Evolutionary conservation across 1,139 yeast species (phyloP), one percentile per base, ranked within the genome.

Genomic region (Nematodospora anomalae): DNA sequence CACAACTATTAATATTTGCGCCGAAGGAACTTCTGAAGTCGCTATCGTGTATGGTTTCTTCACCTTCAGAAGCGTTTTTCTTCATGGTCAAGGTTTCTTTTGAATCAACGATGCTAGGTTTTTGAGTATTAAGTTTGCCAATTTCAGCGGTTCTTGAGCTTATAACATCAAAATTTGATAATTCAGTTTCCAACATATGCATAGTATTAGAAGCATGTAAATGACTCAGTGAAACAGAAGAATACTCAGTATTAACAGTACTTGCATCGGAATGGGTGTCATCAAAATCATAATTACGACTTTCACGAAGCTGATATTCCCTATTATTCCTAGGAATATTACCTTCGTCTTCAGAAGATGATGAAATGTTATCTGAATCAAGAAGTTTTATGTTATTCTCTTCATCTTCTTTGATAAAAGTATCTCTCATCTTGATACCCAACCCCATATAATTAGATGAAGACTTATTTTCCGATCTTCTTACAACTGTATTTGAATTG

Each of bases 71-170:
- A 4, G 25, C 24, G 4, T 30, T 20, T 6, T 28, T 26, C 12
- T 38, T 33, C 16, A 33, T 44, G 8, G 49, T 45, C 36, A 60
- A 53, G 1, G 65, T 57, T 26, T 61, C 67, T 24, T 50, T 58
- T 3, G 68, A 62, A 23, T 54, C 57, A 11, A 58, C 52, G 21
- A 57, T 44, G 33, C 57, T 60, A 30, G 67, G 64, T 35, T 49
- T 47, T 18, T 45, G 43, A 9, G 46, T 54, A 34, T 50, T 59
- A 21, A 52, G 33, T 30, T 53, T 55, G 1, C 64, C 67, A 24
- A 64, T 44, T 32, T 59, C 64, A 4, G 66, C 67, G 13, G 62
- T 57, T 38, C 62, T 53, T 6, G 62, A 50, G 39, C 67, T 62
- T 16, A 62, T 56, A 15, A 64, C 41, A 34, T 62, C 67, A 37